phyloP scores from a whole-genome alignment of 352 stramenopile species.

The Bremia lactucae region DNA sequence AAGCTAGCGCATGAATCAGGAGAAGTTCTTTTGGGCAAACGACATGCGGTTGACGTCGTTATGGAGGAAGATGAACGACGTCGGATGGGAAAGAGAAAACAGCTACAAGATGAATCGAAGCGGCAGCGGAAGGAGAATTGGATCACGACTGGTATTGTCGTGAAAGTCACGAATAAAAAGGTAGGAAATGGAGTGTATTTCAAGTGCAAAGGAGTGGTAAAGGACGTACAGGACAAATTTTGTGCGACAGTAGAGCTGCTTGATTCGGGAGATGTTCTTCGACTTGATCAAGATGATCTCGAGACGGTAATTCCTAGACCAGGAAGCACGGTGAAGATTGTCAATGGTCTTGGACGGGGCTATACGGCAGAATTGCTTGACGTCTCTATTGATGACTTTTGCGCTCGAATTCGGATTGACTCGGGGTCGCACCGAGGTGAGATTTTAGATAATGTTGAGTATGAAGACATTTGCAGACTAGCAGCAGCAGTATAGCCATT shows the following conservation, averaged over 20 bases:
- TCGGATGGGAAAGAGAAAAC: slow-evolving; percentile 26
- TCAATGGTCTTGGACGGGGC: slow-evolving; percentile 60
- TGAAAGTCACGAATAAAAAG: slow-evolving; percentile 92
- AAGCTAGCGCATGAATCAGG: background rate
- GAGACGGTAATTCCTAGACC: slow-evolving; percentile 84
- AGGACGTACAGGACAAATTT: slow-evolving; percentile 72
- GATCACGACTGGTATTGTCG: slow-evolving; percentile 85
- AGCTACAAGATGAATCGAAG: slow-evolving; percentile 27
- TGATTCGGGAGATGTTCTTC: slow-evolving; percentile 71
- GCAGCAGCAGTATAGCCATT: no score
- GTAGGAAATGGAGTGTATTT: slow-evolving; percentile 82
- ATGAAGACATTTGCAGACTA: slow-evolving; percentile 76
- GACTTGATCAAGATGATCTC: slow-evolving; percentile 82
- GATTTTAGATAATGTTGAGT: slow-evolving; percentile 59
- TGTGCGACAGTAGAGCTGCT: slow-evolving; percentile 72
- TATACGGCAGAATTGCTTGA: slow-evolving; percentile 51
- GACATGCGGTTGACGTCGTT: slow-evolving; percentile 32
- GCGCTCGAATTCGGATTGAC: slow-evolving; percentile 51
- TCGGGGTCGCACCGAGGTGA: slow-evolving; percentile 51
- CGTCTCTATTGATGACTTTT: slow-evolving; percentile 62
- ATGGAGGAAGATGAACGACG: slow-evolving; percentile 51
- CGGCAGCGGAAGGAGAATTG: slow-evolving; percentile 82
- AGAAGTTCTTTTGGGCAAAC: slow-evolving; percentile 6
- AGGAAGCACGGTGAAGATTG: slow-evolving; percentile 57
- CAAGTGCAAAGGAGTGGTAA: slow-evolving; percentile 80